Conservation (phyloP, 2,329 filamentous ascomycete genomes). For the Talaromyces amestolkiae region DNA sequence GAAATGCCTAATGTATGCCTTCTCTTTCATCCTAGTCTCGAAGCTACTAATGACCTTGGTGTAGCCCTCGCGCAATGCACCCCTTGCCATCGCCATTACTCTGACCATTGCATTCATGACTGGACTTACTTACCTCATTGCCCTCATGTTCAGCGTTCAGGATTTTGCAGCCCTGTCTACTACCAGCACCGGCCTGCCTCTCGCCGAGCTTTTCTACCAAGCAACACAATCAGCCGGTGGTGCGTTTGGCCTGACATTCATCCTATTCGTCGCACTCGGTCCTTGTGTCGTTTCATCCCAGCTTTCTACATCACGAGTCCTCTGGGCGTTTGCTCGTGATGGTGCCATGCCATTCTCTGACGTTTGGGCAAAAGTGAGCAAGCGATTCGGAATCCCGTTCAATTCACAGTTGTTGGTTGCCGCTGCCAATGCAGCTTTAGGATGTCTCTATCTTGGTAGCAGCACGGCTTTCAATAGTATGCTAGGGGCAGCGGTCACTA, state of each 20-base stretch:
- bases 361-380: constrained; percentile 44
- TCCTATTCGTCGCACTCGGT: constrained; percentile 34
- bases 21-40: not conserved
- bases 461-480: constrained; percentile 64
- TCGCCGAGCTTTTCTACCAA: constrained; percentile 65
- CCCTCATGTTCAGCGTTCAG: constrained; percentile 54
- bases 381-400: constrained; percentile 46
- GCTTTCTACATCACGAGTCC: constrained; percentile 50
- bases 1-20: constrained; percentile 51
- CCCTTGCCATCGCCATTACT: constrained; percentile 39
- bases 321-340: constrained; percentile 61
- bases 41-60: not conserved
- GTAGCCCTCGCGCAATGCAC: constrained; percentile 33
- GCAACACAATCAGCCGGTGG: constrained; percentile 52
- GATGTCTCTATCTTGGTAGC: constrained; percentile 65
- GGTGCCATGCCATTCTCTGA: constrained; percentile 39
- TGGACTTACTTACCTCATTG: constrained; percentile 50
- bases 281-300: constrained; percentile 36
- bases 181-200: constrained; percentile 51
- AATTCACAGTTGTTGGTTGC: constrained; percentile 55
- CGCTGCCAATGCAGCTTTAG: constrained; percentile 55
- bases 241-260: constrained; percentile 51
- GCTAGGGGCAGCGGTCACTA: constrained; percentile 34
- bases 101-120: constrained; percentile 52
- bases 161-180: constrained; percentile 46